A percentile compares a stretch with the other conserved stretches of the same genome.
Conservation (phyloP, 176 grass and related monocot genomes). For the Aegilops tauschii region DNA sequence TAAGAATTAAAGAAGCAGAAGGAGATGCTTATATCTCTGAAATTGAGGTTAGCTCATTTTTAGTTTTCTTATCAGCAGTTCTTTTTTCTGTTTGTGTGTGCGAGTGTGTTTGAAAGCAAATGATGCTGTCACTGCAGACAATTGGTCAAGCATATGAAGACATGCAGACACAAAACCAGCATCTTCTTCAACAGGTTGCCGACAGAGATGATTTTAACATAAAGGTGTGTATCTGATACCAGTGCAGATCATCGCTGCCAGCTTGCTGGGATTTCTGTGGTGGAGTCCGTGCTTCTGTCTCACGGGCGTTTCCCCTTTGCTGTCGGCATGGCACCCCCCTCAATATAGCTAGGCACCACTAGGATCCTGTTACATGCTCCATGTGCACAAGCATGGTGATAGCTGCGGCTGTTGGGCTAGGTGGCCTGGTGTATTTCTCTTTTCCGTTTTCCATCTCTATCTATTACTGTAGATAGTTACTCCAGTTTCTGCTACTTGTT, state of each 20-base stretch:
- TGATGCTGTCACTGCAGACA: conserved; percentile 53
- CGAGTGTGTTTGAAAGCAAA: conserved; percentile 10
- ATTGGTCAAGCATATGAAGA: conserved; percentile 99
- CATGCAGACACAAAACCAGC: conserved; percentile 94
- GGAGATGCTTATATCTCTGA: conserved; percentile 82
- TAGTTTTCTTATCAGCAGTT: neutral
- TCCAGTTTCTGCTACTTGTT: neutral
- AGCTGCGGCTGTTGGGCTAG: neutral
- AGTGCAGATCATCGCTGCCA: neutral
- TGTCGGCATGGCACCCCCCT: neutral
- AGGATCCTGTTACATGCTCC: neutral
- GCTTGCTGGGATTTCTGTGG: neutral
- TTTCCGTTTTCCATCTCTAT: neutral
- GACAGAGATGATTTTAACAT: conserved; percentile 97
- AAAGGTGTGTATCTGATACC: conserved; percentile 57
- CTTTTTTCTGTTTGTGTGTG: conserved; percentile 1
- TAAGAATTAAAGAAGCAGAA: conserved; percentile 89
- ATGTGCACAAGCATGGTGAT: neutral
- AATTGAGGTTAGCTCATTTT: conserved; percentile 69
- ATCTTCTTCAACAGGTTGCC: conserved; percentile 85
- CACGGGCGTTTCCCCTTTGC: neutral
- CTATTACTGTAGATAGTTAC: neutral
- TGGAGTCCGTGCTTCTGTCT: neutral
- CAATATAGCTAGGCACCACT: neutral
- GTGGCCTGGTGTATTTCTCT: neutral